Base-by-base conservation (phyloP, 768 basidiomycete genomes). In the Mycena chlorophos region DNA sequence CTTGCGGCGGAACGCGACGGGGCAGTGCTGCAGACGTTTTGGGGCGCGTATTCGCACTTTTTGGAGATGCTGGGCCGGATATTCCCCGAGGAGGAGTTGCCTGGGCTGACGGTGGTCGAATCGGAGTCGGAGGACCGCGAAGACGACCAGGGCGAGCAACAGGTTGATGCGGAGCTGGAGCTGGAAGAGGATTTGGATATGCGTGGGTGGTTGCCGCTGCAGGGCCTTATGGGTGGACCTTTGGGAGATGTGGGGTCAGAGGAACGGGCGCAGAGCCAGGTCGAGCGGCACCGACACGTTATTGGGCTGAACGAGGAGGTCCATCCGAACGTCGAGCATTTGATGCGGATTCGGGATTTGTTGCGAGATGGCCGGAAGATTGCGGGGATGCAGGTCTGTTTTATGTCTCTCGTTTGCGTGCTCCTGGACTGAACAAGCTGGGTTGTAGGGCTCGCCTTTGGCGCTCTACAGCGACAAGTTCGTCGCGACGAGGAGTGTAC, bases 141-240 rank as follows among this genome's bases (percentile, higher is more conserved):
- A 3, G 40, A 30, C 10, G 34, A 6, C 16, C 27, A 30, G 2
- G 27, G 27, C 16, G 19, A 31, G 12, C 22, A 8, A 5, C 77
- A 74, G 37, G 70, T 94, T 25, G 87, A 89, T 2, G 60, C 70
- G 17, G 71, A 91, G 34, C 75, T 71, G 6, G 77, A 78, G 1
- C 72, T 99, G 57, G 94, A 97, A 56, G 97, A 99, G 71, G 96
- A 99, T 68, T 71, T 86, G 5, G 94, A 98, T 46, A 81, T 94
- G 75, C 78, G 79, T 28, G 96, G 96, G 0, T 98, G 96, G 67
- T 71, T 88, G 28, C 97, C 97, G 12, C 73, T 98, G 47, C 83
- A 83, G 51, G 79, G 82, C 38, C 72, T 84, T 45, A 79, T 89
- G 73, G 71, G 72, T 6, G 77, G 73, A 45, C 66, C 66, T 19